Conservation (phyloP, 2,329 filamentous ascomycete genomes). For the Dactylellina parvicollis region DNA sequence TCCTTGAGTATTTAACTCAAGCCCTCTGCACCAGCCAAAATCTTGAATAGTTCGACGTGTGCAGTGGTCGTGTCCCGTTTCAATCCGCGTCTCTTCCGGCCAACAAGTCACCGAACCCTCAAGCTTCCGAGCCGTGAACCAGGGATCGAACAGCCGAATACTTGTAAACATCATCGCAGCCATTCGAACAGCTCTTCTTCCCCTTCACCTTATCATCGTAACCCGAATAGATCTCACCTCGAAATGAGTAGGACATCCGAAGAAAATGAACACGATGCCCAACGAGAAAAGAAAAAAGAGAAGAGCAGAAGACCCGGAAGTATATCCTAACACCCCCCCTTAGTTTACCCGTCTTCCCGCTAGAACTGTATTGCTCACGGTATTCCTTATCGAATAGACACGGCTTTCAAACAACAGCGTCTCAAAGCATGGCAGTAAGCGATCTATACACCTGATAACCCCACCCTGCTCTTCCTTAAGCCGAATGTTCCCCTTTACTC, state of each 20-base stretch:
- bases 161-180: background rate
- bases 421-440: conserved; percentile 98
- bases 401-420: conserved; percentile 94
- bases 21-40: too few species aligned
- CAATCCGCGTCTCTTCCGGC: too few species aligned
- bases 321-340: conserved; percentile 60
- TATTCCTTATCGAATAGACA: conserved; percentile 70
- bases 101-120: too few species aligned
- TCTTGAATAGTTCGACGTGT: too few species aligned
- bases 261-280: conserved; percentile 58
- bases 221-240: background rate
- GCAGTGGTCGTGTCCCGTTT: too few species aligned
- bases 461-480: too few species aligned
- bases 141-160: too few species aligned
- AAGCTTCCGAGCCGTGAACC: too few species aligned
- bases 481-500: too few species aligned
- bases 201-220: background rate
- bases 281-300: conserved; percentile 74
- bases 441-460: too few species aligned
- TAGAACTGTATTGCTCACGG: background rate
- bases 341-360: conserved; percentile 12
- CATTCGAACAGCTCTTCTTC: background rate
- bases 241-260: conserved; percentile 51
- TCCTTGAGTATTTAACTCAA: too few species aligned
- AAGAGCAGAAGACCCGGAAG: conserved; percentile 93